Base-by-base conservation (phyloP, 2,329 filamentous ascomycete genomes). In the Diaporthe sp. region DNA sequence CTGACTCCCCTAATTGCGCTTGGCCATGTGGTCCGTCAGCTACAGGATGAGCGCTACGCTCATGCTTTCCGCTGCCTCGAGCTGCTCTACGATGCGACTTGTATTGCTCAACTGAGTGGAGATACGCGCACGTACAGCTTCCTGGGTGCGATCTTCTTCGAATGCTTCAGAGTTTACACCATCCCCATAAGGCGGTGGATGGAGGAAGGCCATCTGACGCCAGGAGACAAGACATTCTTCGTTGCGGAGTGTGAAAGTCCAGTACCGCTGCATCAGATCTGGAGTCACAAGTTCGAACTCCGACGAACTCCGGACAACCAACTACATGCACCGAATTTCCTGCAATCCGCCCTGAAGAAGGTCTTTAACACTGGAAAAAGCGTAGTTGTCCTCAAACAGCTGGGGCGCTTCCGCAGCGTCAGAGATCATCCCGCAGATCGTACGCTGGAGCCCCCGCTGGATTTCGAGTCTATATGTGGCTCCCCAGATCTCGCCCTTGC, bases 321-420 rank as follows among this genome's bases (percentile, higher is more conserved):
- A 2, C 83, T 95, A 1, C 91, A 93, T 79, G 92, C 93, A 0
- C 96, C 96, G 0, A 88, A 85, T 3, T 98, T 98, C 78, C 87
- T 98, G 6, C 90, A 92, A 53, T 89, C 92, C 3, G 90, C 92
- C 2, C 91, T 91, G 0, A 85, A 87, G 34, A 94, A 92, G 77
- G 95, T 98, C 51, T 96, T 98, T 80, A 95, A 93, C 1, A 93
- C 95, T 1, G 96, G 96, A 0, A 98, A 98, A 84, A 97, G 94
- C 79, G 92, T 97, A 73, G 91, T 97, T 1, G 93, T 98, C 60
- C 85, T 98, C n/a, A 93, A 92, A 76, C 90, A 93, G 65, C 87
- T 98, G 15, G 91, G 92, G 55, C 87, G 89, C 73, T 87, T 89
- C 76, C 82, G 86, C 67, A 79, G 84, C 67, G 75, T 77, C 71